phyloP scores from a whole-genome alignment of 2,329 filamentous ascomycete genomes.

The Neoarthrinium moseri region DNA sequence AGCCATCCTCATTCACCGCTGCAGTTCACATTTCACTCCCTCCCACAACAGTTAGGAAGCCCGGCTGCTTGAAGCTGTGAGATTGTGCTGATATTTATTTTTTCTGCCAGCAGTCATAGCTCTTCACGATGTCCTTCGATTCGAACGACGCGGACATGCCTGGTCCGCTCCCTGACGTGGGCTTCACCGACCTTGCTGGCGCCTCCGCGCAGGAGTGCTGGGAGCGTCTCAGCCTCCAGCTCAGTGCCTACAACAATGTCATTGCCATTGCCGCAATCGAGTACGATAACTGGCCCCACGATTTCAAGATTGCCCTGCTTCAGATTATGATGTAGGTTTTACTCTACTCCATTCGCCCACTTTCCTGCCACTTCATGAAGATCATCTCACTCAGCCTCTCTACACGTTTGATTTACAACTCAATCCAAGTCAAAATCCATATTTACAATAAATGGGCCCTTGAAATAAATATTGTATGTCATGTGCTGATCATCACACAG shows the following conservation, averaged over 20 bases:
- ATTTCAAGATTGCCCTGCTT: not conserved
- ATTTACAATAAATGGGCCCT: no score
- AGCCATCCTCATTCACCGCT: no score
- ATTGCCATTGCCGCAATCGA: not conserved
- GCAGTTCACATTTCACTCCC: no score
- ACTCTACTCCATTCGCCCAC: not conserved
- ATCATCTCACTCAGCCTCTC: no score
- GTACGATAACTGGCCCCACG: not conserved
- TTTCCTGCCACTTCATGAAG: not conserved
- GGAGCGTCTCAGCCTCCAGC: slow-evolving; percentile 1
- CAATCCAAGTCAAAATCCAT: no score
- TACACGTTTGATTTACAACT: no score
- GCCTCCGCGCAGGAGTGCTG: not conserved
- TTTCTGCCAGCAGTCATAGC: no score
- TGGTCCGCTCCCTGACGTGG: not conserved
- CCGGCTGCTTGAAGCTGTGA: no score
- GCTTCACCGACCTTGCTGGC: not conserved
- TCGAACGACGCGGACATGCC: not conserved
- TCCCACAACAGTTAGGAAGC: no score
- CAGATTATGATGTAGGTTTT: slow-evolving; percentile 5
- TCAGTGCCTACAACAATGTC: not conserved
- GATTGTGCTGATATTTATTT: no score
- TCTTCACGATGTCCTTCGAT: not conserved
- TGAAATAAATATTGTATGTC: not conserved
- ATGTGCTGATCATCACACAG: slow-evolving; percentile 1